phyloP scores from a whole-genome alignment of 1,139 yeast genomes.

The Geotrichum klebahnii region DNA sequence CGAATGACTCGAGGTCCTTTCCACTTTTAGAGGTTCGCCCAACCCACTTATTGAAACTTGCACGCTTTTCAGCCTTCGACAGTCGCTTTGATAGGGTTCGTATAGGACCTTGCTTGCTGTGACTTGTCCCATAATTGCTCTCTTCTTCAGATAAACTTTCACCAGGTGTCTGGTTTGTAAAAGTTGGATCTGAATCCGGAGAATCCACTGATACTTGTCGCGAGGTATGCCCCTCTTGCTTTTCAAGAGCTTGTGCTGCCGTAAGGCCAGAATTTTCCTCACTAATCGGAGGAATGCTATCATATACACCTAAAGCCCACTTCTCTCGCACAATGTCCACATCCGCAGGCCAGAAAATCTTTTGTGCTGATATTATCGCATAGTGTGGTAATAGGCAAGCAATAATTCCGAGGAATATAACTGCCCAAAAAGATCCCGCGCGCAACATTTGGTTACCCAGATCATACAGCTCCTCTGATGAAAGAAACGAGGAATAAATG shows the following conservation, averaged over 20 bases:
- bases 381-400: conserved; percentile 77
- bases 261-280: conserved; percentile 23
- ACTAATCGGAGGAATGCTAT: conserved; percentile 20
- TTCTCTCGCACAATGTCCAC: conserved; percentile 81
- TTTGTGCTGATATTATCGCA: conserved; percentile 57
- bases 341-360: conserved; percentile 67
- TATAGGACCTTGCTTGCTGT: neutral
- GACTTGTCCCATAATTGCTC: neutral
- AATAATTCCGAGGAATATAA: conserved; percentile 64
- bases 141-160: neutral
- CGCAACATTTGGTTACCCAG: conserved; percentile 75
- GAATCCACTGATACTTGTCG: no score
- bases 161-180: neutral
- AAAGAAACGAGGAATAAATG: conserved; percentile 65
- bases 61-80: conserved; percentile 1
- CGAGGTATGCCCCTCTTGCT: conserved; percentile 1
- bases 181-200: conserved; percentile 2
- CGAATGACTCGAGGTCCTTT: conserved; percentile 5
- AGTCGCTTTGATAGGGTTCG: conserved; percentile 1
- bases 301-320: conserved; percentile 28
- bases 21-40: neutral
- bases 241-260: conserved; percentile 18
- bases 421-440: conserved; percentile 73
- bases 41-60: neutral
- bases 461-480: conserved; percentile 69